Conservation (phyloP, 148 eudicot species). For the Cornus suecica region DNA sequence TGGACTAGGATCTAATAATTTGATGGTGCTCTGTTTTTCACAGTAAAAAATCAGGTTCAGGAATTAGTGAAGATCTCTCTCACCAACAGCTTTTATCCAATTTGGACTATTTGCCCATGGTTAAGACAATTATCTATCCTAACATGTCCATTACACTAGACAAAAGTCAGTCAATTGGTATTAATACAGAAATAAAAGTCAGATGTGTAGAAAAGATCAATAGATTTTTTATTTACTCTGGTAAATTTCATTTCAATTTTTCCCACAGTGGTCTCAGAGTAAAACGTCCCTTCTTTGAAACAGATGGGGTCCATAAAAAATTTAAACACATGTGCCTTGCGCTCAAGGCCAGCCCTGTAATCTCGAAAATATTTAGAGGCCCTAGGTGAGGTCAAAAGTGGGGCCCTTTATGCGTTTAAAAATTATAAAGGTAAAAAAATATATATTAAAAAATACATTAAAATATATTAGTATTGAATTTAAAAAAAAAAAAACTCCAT, state of each 20-base stretch:
- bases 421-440: too few species aligned
- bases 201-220: constrained; percentile 1
- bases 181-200: not conserved
- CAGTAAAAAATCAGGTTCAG: not conserved
- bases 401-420: too few species aligned
- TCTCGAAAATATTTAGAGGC: too few species aligned
- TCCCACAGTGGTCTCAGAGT: not conserved
- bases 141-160: not conserved
- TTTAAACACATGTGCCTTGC: not conserved
- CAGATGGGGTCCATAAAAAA: not conserved
- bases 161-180: not conserved
- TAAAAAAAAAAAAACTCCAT: too few species aligned
- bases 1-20: not conserved
- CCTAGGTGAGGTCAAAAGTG: too few species aligned
- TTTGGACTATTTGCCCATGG: not conserved
- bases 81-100: not conserved
- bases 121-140: constrained; percentile 3
- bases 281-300: not conserved
- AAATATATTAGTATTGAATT: too few species aligned
- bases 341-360: too few species aligned
- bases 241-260: not conserved
- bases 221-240: not conserved
- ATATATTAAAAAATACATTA: too few species aligned
- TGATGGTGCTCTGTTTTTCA: not conserved
- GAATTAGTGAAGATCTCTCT: not conserved